These are phyloP conservation scores for Fusarium papillatum DNA, from an alignment of 2,329 filamentous ascomycete genomes.

Conservation along the genomic window DNA sequence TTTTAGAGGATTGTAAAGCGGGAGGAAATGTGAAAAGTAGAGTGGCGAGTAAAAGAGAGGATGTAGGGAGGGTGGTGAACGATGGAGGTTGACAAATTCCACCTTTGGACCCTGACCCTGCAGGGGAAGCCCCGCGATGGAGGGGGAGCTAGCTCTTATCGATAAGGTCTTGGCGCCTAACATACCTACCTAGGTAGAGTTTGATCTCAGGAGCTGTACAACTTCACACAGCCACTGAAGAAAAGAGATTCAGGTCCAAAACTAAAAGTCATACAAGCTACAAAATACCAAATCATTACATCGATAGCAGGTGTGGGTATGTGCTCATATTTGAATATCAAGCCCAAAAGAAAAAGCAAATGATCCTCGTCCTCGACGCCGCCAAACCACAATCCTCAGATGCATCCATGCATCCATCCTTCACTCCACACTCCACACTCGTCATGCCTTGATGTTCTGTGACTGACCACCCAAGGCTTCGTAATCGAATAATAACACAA, in stretches of 20 bases:
- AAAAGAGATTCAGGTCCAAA: neutral
- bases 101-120: constrained; percentile 15
- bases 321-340: constrained; percentile 24
- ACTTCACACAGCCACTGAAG: neutral
- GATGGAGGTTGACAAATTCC: constrained; percentile 38
- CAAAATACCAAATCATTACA: neutral
- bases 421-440: constrained; percentile 1
- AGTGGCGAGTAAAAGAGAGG: neutral
- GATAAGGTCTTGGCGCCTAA: constrained; percentile 26
- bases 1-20: constrained; percentile 1
- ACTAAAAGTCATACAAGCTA: neutral
- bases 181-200: neutral
- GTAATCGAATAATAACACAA: constrained; percentile 21
- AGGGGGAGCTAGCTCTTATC: constrained; percentile 33
- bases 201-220: neutral
- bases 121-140: constrained; percentile 34
- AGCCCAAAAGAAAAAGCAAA: constrained; percentile 15
- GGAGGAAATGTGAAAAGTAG: neutral
- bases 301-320: neutral
- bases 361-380: constrained; percentile 31
- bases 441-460: constrained; percentile 11
- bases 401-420: neutral
- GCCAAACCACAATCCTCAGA: constrained; percentile 3
- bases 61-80: neutral
- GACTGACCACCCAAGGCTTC: constrained; percentile 4